Conservation (phyloP, 1,139 yeast genomes). For the Geotrichum reessii region DNA sequence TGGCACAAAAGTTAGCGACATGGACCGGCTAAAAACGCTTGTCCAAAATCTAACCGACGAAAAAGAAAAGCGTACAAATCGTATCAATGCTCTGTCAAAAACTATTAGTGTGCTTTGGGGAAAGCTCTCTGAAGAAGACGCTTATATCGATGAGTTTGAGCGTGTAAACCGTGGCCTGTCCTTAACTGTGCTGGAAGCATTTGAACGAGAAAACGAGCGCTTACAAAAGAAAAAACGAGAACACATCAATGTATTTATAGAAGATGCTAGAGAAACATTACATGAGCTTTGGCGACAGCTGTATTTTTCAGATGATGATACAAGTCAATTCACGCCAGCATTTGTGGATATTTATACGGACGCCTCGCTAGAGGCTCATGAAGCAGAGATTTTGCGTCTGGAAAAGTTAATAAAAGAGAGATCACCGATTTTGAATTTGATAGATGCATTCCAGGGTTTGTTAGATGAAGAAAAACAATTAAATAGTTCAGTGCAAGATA, state of each 20-base stretch:
- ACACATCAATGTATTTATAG: conserved; percentile 61
- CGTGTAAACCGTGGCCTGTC: conserved; percentile 34
- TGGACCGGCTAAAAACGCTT: conserved; percentile 24
- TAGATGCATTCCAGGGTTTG: conserved; percentile 51
- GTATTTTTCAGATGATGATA: conserved; percentile 49
- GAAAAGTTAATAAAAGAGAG: conserved; percentile 40
- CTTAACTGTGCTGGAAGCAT: conserved; percentile 33
- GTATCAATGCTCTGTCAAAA: conserved; percentile 21
- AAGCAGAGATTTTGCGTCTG: conserved; percentile 51
- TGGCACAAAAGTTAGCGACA: conserved; percentile 28
- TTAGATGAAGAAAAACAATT: conserved; percentile 57
- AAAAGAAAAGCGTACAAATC: conserved; percentile 21
- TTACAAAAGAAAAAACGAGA: conserved; percentile 56
- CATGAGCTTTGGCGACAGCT: conserved; percentile 57
- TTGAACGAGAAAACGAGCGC: conserved; percentile 52
- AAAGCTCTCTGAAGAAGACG: conserved; percentile 27
- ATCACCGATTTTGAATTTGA: conserved; percentile 42
- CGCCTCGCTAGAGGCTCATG: conserved; percentile 53
- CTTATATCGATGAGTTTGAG: conserved; percentile 25
- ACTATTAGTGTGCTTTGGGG: conserved; percentile 29
- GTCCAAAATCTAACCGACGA: conserved; percentile 20
- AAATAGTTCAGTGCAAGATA: conserved; percentile 67
- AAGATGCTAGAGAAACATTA: conserved; percentile 54
- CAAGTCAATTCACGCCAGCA: conserved; percentile 37
- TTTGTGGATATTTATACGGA: conserved; percentile 46